Evolutionary conservation across 331 rosid genomes (phyloP).

Genomic region (Pyrus hybrid): DNA sequence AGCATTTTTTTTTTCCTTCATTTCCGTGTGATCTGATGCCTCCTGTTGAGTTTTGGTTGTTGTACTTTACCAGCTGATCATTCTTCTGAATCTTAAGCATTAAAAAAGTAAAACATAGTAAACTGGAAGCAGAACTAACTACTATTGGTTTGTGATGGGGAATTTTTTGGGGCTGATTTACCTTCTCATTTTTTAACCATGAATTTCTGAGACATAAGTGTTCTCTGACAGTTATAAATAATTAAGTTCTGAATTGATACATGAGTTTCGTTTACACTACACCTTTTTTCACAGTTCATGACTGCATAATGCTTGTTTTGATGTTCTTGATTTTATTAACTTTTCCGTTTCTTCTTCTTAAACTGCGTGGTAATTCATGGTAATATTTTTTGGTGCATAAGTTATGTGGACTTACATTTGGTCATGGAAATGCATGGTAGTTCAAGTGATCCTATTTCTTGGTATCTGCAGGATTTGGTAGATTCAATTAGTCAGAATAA

Average conservation of each 20-base stretch:
- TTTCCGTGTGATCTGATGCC: not conserved
- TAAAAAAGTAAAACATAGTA: not conserved
- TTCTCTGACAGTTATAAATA: not conserved
- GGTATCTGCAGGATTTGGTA: conserved; percentile 50
- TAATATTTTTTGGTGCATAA: not conserved
- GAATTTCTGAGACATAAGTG: not conserved
- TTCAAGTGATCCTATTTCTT: conserved; percentile 12
- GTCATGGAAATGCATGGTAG: conserved; percentile 14
- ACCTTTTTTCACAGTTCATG: not conserved
- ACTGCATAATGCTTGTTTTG: not conserved
- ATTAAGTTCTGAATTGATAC: not conserved
- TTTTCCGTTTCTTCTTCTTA: not conserved
- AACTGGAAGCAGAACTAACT: not conserved
- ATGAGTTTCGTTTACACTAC: not conserved
- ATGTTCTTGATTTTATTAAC: not conserved
- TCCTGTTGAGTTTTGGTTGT: not conserved
- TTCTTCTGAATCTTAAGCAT: not conserved
- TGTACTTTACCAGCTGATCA: not conserved
- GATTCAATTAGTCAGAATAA: conserved; percentile 26
- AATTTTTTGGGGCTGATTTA: not conserved
- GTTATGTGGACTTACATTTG: conserved; percentile 14
- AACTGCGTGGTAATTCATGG: not conserved
- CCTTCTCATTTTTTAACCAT: not conserved
- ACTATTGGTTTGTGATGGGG: not conserved
- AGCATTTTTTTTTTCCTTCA: not conserved